Percentiles rank a stretch among this genome's conserved stretches.
These are phyloP conservation scores for Coemansia sp. DNA, from an alignment of 192 early-diverging fungal species.

Conservation along the genomic window DNA sequence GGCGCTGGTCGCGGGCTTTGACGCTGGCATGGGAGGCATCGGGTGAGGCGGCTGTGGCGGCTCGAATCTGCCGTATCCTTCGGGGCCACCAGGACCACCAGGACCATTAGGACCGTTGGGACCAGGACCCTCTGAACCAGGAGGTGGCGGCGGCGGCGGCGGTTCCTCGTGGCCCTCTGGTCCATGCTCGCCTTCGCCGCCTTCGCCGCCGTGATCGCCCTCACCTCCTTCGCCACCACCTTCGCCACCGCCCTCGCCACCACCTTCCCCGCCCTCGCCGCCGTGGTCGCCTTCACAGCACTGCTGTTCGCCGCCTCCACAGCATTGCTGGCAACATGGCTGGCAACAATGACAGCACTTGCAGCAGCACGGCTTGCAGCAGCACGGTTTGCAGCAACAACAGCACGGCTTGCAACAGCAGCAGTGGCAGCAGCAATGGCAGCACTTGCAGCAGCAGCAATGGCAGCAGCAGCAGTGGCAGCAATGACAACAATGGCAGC, in stretches of 20 bases:
- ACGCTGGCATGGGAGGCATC: background rate
- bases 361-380: constrained; percentile 38
- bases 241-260: constrained; percentile 12
- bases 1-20: background rate
- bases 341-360: constrained; percentile 27
- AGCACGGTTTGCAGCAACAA: constrained; percentile 43
- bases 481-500: constrained; percentile 23
- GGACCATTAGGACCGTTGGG: background rate
- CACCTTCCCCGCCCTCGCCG: constrained; percentile 5
- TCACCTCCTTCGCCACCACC: constrained; percentile 6
- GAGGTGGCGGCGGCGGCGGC: background rate
- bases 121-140: constrained; percentile 1
- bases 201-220: constrained; percentile 8
- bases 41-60: constrained; percentile 14
- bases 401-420: constrained; percentile 46
- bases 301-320: constrained; percentile 6
- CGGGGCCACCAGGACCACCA: constrained; percentile 8
- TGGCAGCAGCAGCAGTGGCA: constrained; percentile 30
- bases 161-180: background rate
- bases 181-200: constrained; percentile 15
- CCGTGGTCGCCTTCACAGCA: constrained; percentile 10
- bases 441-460: constrained; percentile 35
- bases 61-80: constrained; percentile 1
- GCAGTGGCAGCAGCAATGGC: constrained; percentile 48
- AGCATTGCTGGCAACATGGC: constrained; percentile 10